These are phyloP conservation scores for Tetrahymena thermophila DNA, from an alignment of 73 alveolate genomes.

Conservation along the genomic window DNA sequence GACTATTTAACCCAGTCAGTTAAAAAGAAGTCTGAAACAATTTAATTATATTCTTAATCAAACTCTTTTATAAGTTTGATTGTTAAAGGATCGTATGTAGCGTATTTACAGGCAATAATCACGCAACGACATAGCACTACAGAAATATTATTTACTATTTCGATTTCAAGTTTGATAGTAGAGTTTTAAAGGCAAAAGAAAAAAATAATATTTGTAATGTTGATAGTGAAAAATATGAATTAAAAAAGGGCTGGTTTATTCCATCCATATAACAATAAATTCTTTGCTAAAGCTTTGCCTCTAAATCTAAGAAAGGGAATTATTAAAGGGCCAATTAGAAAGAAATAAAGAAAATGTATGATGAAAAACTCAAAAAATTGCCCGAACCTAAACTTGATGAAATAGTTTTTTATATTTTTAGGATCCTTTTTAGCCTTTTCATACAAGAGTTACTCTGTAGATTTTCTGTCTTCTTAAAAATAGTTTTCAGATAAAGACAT, in stretches of 20 bases:
- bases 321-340: neutral
- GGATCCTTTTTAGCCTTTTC: neutral
- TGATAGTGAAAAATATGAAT: neutral
- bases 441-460: neutral
- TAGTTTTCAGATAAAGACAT: neutral
- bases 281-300: neutral
- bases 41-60: neutral
- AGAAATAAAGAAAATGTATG: neutral
- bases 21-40: neutral
- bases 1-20: neutral
- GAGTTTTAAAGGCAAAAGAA: neutral
- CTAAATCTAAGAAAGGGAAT: neutral
- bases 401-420: neutral
- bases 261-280: neutral
- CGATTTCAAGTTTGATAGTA: neutral
- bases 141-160: neutral
- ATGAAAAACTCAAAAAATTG: neutral
- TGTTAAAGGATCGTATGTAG: neutral
- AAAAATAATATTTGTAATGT: neutral
- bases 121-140: neutral
- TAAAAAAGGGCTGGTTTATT: neutral
- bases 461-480: neutral
- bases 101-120: neutral
- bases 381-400: neutral
- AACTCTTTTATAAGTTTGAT: neutral